Conservation (phyloP, 345 rosid genomes). For the Toxicodendron radicans region DNA sequence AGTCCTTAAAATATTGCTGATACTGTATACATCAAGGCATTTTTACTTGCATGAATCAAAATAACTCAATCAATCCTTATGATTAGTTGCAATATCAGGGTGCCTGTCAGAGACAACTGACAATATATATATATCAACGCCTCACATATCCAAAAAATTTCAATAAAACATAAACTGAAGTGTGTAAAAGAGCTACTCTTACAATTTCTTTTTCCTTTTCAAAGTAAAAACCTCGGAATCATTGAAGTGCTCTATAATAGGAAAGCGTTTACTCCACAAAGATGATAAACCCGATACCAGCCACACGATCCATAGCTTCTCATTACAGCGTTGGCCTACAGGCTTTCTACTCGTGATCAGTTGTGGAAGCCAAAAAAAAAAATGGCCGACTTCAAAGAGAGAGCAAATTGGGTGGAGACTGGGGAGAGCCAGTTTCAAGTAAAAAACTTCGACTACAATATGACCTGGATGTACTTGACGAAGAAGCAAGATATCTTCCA, state of each 20-base stretch:
- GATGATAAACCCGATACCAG: not conserved
- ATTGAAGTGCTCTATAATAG: not conserved
- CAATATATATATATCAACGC: constrained; percentile 10
- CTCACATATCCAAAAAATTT: constrained; percentile 9
- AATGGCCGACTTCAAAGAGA: constrained; percentile 36
- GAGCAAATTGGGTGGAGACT: constrained; percentile 57
- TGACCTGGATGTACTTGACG: constrained; percentile 90
- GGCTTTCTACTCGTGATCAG: constrained; percentile 6
- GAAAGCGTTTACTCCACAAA: constrained; percentile 3
- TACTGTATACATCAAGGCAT: constrained; percentile 1
- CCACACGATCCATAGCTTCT: not conserved
- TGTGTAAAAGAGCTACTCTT: not conserved
- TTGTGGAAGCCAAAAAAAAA: constrained; percentile 8
- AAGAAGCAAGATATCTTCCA: constrained; percentile 71
- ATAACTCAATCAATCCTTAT: not conserved
- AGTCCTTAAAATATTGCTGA: constrained; percentile 1
- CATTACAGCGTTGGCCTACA: not conserved
- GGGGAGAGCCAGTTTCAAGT: constrained; percentile 83
- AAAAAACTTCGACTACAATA: constrained; percentile 86
- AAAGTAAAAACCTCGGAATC: not conserved
- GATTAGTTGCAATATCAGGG: not conserved
- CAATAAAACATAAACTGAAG: not conserved
- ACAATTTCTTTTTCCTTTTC: constrained; percentile 1
- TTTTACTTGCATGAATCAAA: not conserved
- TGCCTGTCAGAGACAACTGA: not conserved